Conservation (phyloP, 805 yeast genomes). For the Tetrapisispora namnaoensis region DNA sequence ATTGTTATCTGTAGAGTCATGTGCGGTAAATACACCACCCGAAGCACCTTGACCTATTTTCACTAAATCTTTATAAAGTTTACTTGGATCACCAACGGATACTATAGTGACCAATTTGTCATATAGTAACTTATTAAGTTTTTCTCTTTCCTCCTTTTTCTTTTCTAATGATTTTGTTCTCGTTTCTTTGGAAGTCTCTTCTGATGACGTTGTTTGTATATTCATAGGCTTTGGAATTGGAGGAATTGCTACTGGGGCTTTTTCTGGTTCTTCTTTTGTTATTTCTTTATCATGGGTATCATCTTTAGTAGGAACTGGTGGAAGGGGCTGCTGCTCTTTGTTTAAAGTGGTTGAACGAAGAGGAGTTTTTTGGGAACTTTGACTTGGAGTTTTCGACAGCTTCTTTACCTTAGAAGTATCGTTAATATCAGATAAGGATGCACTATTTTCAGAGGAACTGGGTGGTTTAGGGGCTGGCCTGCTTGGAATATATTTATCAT, state of each 20-base stretch:
- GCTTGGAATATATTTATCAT: conserved; percentile 44
- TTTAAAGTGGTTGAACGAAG: conserved; percentile 12
- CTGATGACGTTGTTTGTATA: conserved; percentile 17
- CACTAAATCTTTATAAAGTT: conserved; percentile 52
- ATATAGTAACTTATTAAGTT: conserved; percentile 55
- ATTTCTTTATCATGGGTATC: not conserved
- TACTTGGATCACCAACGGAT: conserved; percentile 74
- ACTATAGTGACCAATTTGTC: conserved; percentile 68
- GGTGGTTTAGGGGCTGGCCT: conserved; percentile 64
- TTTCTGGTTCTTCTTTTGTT: not conserved
- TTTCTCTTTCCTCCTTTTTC: conserved; percentile 70
- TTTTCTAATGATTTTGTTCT: conserved; percentile 32
- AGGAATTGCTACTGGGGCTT: conserved; percentile 11
- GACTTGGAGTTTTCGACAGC: conserved; percentile 4
- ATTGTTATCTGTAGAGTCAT: conserved; percentile 42
- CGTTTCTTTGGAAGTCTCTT: conserved; percentile 17
- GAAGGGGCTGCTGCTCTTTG: conserved; percentile 22
- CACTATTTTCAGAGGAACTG: conserved; percentile 4
- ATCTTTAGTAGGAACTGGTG: conserved; percentile 12
- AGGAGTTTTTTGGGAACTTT: not conserved
- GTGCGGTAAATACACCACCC: conserved; percentile 92
- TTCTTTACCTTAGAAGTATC: not conserved
- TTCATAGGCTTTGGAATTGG: conserved; percentile 25
- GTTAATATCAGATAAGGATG: conserved; percentile 5
- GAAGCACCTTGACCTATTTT: conserved; percentile 98